A percentile compares a stretch with the other conserved stretches of the same genome.
These are phyloP conservation scores for Omphalea diandra DNA, from an alignment of 441 rosid species.

Conservation along the genomic window DNA sequence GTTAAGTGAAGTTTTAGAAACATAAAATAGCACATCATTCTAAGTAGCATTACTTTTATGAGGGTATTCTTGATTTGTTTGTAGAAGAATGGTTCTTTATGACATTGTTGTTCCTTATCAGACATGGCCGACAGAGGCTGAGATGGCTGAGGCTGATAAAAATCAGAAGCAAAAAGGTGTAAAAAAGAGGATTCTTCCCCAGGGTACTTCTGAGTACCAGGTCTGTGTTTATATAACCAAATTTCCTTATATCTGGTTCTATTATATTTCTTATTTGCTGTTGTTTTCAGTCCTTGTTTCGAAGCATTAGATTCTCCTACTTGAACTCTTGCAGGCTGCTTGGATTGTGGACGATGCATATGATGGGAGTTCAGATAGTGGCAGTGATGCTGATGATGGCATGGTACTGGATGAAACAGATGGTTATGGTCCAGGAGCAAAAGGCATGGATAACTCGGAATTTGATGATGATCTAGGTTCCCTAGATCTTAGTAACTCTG, in stretches of 20 bases:
- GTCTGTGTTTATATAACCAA: conserved; percentile 32
- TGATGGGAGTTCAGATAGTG: conserved; percentile 57
- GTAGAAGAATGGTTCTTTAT: neutral
- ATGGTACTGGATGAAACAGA: conserved; percentile 82
- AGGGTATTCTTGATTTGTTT: neutral
- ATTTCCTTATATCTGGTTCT: neutral
- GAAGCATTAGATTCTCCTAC: neutral
- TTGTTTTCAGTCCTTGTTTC: neutral
- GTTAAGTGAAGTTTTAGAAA: no score
- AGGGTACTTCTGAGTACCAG: conserved; percentile 97
- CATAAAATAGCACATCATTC: no score
- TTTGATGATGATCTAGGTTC: conserved; percentile 70
- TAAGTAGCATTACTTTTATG: no score
- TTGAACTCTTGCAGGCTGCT: conserved; percentile 65
- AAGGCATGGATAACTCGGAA: conserved; percentile 35
- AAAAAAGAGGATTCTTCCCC: conserved; percentile 68
- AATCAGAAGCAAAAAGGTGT: conserved; percentile 49
- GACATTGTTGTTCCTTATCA: conserved; percentile 32
- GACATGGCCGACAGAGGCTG: conserved; percentile 99
- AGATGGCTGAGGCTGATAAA: conserved; percentile 84
- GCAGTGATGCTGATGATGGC: conserved; percentile 51
- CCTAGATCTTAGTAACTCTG: conserved; percentile 53
- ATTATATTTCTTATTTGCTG: neutral
- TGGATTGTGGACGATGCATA: conserved; percentile 85
- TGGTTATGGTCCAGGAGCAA: conserved; percentile 37